Base-by-base conservation (phyloP, 805 yeast species). In the Metschnikowia similis region DNA sequence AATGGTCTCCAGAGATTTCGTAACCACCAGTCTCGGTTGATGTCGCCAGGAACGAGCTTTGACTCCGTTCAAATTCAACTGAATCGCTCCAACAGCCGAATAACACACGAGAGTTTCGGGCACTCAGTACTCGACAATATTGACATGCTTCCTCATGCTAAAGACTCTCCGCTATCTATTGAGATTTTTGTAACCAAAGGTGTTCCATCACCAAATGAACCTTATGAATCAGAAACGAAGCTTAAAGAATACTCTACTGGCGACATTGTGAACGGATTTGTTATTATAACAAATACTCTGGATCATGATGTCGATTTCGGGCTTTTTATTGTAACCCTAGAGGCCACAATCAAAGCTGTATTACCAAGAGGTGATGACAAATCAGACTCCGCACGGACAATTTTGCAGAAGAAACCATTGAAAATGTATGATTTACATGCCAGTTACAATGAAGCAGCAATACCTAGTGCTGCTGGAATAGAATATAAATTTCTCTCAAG, bases 361-460 rank as follows among this genome's bases (percentile, higher is more conserved):
- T 35, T 49, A 27, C 65, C 60, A 45, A 63, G 60, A 38, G 34
- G 35, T n/a, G 13, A 26, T 31, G 35, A 43, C 8, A 5, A 10
- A 29, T 16, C 32, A 11, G 27, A 26, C 11, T 17, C 14, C 7
- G 21, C 46, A 17, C 46, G 39, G 16, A 67, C 66, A 45, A 60
- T 72, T 4, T 52, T 72, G 45, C 67, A 70, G 60, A 80, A 81
- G 54, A 75, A 80, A 55, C 78, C 82, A 53, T 59, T 82, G 44
- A 75, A 81, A 54, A 82, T 81, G 85, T 78, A 81, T 45, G 87
- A 82, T 58, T 57, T 82, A 41, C 75, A 78, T 60, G 86, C 86
- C 1, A 77, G 84, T 8, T 77, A 74, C 56, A 77, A 80, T 0
- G 75, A 76, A 49, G 61, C 67, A 1, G 71, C 74, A 35, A 73